Base-by-base conservation (phyloP, 495 filamentous ascomycete species). In the Talaromyces ruber region DNA sequence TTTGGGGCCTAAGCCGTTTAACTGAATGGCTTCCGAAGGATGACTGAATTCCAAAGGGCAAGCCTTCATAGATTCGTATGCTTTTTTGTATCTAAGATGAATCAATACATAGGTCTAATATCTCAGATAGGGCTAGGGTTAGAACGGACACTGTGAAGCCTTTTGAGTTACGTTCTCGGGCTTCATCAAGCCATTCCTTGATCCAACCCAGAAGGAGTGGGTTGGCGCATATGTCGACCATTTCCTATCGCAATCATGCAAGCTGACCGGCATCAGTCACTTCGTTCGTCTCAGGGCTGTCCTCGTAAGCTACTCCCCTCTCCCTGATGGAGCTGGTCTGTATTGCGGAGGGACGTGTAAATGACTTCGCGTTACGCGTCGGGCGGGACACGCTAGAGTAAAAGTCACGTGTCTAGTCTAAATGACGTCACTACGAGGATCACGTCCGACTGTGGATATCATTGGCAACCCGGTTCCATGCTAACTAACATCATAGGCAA, bases 171-270 rank as follows among this genome's bases (percentile, higher is more conserved):
- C 82, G 83, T 64, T 91, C 85, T 51, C 82, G 79, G 0, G 88
- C 91, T 24, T 81, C 71, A n/a, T 92, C 88, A 47, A 86, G 81
- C 88, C 89, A 93, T 76, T 92, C 88, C 63, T 87, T 85, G 59
- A 95, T 83, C 84, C 88, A 95, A 60, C 74, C 72, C 53, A 93
- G 79, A 4, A 93, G 80, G 30, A 92, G 77, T 12, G 90, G 88
- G 67, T 95, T 95, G 21, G 87, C 84, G 65, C 85, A 88, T 11
- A 66, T 67, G 47, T 78, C 73, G 51, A 70, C 75, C 77, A 79
- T 79, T 67, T 32, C 22, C 8, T 52, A 21, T 52, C 8, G 24
- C 0, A 25, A 28, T 14, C n/a, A 52, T 52, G 47, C 18, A 52
- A 25, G 47, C 18, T 25, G 1, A 14, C 18, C 47, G 16, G 45